Percentiles rank a stretch among this genome's conserved stretches.
These are phyloP conservation scores for Camptophora hylomeconis DNA, from an alignment of 2,329 filamentous ascomycete species.

Conservation along the genomic window DNA sequence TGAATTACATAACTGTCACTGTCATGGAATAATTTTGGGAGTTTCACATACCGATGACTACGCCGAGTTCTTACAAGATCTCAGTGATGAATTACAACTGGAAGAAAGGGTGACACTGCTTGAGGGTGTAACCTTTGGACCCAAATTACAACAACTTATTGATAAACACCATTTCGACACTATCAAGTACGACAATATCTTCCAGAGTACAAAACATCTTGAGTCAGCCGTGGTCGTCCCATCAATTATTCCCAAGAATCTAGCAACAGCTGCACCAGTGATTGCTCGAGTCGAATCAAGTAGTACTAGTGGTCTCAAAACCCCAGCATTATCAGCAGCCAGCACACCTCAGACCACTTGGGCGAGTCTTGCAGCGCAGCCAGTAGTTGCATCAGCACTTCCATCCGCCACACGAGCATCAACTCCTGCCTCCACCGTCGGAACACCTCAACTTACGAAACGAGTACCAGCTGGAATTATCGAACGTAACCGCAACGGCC, in stretches of 20 bases:
- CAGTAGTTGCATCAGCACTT: slow-evolving; percentile 8
- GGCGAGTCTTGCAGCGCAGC: slow-evolving; percentile 22
- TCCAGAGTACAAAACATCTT: slow-evolving; percentile 28
- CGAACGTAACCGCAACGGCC: slow-evolving; percentile 44
- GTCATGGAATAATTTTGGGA: slow-evolving; percentile 47
- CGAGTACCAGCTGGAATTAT: slow-evolving; percentile 27
- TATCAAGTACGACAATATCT: slow-evolving; percentile 38
- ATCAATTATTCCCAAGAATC: slow-evolving; percentile 4
- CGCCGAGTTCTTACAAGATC: slow-evolving; percentile 38
- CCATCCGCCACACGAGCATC: slow-evolving; percentile 11
- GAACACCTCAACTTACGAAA: slow-evolving; percentile 27
- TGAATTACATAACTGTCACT: slow-evolving; percentile 44
- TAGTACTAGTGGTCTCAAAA: slow-evolving; percentile 26
- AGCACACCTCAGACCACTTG: slow-evolving; percentile 21
- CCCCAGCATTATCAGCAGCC: slow-evolving; percentile 19
- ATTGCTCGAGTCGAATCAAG: slow-evolving; percentile 25
- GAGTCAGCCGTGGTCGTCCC: slow-evolving; percentile 4
- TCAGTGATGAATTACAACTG: slow-evolving; percentile 27
- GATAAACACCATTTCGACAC: slow-evolving; percentile 34
- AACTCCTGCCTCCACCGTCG: slow-evolving; percentile 25
- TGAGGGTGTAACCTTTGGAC: slow-evolving; percentile 43
- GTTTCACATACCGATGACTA: slow-evolving; percentile 46
- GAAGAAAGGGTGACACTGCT: slow-evolving; percentile 40
- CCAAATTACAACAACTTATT: slow-evolving; percentile 36
- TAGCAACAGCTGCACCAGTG: slow-evolving; percentile 19